Percentiles rank a stretch among this genome's conserved stretches.
Conservation (phyloP, 2,329 filamentous ascomycete genomes). For the Polytolypa hystricis region DNA sequence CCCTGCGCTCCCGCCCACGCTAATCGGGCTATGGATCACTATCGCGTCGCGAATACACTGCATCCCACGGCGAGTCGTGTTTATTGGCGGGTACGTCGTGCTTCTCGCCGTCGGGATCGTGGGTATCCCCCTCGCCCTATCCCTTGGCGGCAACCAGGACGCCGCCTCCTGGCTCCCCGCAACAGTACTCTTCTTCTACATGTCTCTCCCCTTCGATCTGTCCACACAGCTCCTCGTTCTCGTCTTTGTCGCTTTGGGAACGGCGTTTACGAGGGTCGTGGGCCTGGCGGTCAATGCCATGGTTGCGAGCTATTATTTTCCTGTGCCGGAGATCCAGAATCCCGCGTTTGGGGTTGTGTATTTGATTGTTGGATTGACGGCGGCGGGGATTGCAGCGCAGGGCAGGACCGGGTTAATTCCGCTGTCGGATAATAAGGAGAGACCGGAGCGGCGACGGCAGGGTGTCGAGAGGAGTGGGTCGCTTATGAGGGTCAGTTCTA, state of each 20-base stretch:
- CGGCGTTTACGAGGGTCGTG: conserved; percentile 1
- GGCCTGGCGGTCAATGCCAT: conserved; percentile 1
- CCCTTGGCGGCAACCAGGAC: background rate
- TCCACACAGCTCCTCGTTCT: background rate
- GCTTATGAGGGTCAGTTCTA: background rate
- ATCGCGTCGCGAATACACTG: conserved; percentile 1
- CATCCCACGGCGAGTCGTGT: background rate
- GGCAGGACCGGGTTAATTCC: conserved; percentile 1
- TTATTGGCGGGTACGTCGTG: background rate
- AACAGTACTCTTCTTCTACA: conserved; percentile 2
- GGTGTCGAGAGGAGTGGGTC: background rate
- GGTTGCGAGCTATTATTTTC: background rate
- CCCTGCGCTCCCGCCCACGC: conserved; percentile 1
- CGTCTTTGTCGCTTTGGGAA: background rate
- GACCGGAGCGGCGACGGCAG: background rate
- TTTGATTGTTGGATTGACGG: background rate
- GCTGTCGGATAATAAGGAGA: background rate
- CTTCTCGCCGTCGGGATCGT: background rate
- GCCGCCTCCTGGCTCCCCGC: conserved; percentile 4
- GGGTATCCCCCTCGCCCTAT: background rate
- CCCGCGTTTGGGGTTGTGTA: conserved; percentile 3
- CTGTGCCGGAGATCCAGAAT: background rate
- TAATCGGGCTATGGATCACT: conserved; percentile 3
- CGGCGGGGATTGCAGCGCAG: background rate
- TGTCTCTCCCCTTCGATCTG: conserved; percentile 1